These are phyloP conservation scores for Lipomyces mesembrius DNA, from an alignment of 805 yeast genomes.

Conservation along the genomic window DNA sequence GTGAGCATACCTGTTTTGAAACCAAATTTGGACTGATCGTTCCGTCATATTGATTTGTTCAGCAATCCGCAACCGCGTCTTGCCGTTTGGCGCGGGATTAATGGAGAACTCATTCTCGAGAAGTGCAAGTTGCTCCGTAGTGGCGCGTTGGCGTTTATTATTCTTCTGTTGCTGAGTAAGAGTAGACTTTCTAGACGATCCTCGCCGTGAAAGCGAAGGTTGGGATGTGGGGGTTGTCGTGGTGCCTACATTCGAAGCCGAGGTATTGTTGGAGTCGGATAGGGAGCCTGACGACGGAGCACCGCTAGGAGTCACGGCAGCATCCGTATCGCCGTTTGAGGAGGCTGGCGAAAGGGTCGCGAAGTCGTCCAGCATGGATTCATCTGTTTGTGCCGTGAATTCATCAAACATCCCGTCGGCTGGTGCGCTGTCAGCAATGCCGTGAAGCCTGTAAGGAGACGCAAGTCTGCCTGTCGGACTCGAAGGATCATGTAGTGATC, in stretches of 20 bases:
- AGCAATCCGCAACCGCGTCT: constrained; percentile 56
- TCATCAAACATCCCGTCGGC: constrained; percentile 6
- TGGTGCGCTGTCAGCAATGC: neutral
- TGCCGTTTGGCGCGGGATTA: constrained; percentile 67
- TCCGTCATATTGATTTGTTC: constrained; percentile 80
- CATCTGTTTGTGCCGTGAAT: constrained; percentile 10
- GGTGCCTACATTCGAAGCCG: neutral
- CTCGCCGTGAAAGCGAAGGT: constrained; percentile 19
- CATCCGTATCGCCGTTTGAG: constrained; percentile 15
- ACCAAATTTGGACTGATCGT: constrained; percentile 90
- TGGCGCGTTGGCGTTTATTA: constrained; percentile 67
- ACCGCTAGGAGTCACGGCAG: constrained; percentile 6
- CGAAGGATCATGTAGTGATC: neutral
- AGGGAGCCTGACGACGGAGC: constrained; percentile 8
- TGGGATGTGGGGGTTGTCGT: constrained; percentile 10
- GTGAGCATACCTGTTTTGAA: constrained; percentile 60
- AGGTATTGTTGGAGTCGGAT: neutral
- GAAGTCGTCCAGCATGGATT: constrained; percentile 20
- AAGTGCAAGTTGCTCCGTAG: constrained; percentile 76
- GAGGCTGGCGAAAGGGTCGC: constrained; percentile 32
- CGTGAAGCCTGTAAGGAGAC: neutral
- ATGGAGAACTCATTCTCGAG: constrained; percentile 69
- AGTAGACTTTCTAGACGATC: constrained; percentile 26
- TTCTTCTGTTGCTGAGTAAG: constrained; percentile 47
- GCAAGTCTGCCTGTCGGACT: constrained; percentile 5